Evolutionary conservation across 768 basidiomycete genomes (phyloP), one percentile per base, ranked within the genome.

Genomic region (Pulveroboletus frians): DNA sequence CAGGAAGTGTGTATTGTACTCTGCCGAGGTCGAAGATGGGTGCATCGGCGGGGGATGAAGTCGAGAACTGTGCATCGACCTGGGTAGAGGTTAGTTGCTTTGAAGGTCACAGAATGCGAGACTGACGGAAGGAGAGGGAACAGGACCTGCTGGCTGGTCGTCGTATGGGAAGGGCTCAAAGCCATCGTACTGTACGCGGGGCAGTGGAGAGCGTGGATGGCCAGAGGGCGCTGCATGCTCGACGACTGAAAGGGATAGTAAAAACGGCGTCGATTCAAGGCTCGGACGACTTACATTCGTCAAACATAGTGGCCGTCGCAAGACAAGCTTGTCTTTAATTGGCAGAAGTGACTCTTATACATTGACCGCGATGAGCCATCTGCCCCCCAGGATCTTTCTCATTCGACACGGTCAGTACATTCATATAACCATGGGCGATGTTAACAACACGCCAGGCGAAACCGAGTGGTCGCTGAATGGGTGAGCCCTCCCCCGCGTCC

Each of bases 391-490:
- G 47, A 69, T 93, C 41, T 87, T 90, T 66, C 69, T 92, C 40
- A 74, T 92, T 57, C 79, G 90, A 52, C 90, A 93, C 64, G 91
- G 87, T 83, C 59, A 60, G 57, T 51, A 14, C 14, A 5, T 32
- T 15, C 31, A 17, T 27, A 8, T 27, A 21, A 45, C 35, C 45
- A 17, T 39, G 15, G 29, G 11, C 36, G 18, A 39, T 13, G n/a
- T 15, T 51, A 43, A 65, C 48, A 3, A 32, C 14, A 0, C 17
- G 18, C 18, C 46, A 91, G 88, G 92, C 29, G 88, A 96, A 73
- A 97, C 94, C 2, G 93, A 94, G 65, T 97, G 93, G 92, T 90
- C 89, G 15, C 60, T 85, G 38, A 92, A 87, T 58, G 92, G 92
- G 81, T 84, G 49, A 65, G 79, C 14, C 47, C 23, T 43, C 30